phyloP scores from a whole-genome alignment of 805 yeast genomes.

The Yarrowia alimentaria region DNA sequence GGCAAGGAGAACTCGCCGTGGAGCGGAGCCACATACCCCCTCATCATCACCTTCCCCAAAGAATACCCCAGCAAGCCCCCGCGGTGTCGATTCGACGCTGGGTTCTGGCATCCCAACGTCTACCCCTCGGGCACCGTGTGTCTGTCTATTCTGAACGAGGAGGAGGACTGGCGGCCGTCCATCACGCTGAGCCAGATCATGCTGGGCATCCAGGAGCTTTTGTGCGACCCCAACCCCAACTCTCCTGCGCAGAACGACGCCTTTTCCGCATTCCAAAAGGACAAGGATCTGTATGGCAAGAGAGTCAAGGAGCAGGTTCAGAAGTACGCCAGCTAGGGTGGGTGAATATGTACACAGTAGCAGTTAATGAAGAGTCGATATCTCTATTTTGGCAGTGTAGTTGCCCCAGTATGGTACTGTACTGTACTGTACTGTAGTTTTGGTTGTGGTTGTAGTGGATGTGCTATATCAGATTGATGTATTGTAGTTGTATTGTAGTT shows the following conservation, averaged over 20 bases:
- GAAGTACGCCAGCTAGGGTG: conserved; percentile 49
- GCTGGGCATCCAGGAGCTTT: conserved; percentile 86
- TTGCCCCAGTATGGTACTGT: too few relatives aligned
- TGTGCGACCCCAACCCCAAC: conserved; percentile 86
- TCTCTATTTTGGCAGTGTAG: too few relatives aligned
- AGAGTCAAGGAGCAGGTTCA: conserved; percentile 80
- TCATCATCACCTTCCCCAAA: conserved; percentile 73
- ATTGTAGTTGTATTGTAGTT: too few relatives aligned
- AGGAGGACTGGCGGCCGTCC: conserved; percentile 98
- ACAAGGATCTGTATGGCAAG: conserved; percentile 65
- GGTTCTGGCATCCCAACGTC: conserved; percentile 94
- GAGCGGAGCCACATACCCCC: conserved; percentile 87
- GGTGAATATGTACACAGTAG: too few relatives aligned
- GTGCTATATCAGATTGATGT: too few relatives aligned
- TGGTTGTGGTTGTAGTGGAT: too few relatives aligned
- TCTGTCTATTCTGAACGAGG: conserved; percentile 86
- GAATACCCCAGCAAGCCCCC: conserved; percentile 98
- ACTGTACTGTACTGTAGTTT: too few relatives aligned
- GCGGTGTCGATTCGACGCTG: conserved; percentile 81
- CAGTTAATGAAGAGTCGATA: too few relatives aligned
- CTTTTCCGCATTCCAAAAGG: conserved; percentile 59
- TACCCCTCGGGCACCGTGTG: conserved; percentile 98
- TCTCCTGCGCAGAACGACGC: conserved; percentile 99
- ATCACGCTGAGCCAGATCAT: conserved; percentile 85
- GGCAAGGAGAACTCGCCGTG: conserved; percentile 85